A percentile compares a stretch with the other conserved stretches of the same genome.
phyloP scores from a whole-genome alignment of 768 basidiomycete genomes.

The Lactarius deliciosus region DNA sequence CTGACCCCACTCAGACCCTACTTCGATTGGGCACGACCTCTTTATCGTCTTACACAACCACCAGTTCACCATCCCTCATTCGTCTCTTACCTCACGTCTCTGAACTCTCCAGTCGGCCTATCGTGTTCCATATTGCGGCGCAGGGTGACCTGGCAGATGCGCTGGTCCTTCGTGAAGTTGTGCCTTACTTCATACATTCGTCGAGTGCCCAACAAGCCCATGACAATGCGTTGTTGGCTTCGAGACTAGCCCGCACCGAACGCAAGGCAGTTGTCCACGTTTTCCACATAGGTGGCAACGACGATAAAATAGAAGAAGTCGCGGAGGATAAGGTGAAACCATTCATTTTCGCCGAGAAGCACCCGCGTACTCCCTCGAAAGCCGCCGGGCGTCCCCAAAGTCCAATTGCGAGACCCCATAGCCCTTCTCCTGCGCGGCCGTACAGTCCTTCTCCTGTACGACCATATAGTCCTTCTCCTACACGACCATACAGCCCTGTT shows the following conservation, averaged over 20 bases:
- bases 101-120: conserved; percentile 59
- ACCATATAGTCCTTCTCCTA: conserved; percentile 15
- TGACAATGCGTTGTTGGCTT: conserved; percentile 85
- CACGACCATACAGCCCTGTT: conserved; percentile 17
- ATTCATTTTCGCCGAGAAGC: conserved; percentile 55
- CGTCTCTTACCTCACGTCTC: conserved; percentile 68
- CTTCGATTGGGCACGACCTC: conserved; percentile 44
- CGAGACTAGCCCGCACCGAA: conserved; percentile 69
- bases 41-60: conserved; percentile 62
- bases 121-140: conserved; percentile 72
- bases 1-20: conserved; percentile 60
- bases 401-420: background rate
- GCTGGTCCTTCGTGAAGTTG: conserved; percentile 71
- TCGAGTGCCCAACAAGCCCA: conserved; percentile 77
- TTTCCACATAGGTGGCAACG: conserved; percentile 54
- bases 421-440: background rate
- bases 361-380: conserved; percentile 30
- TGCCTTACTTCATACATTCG: conserved; percentile 83
- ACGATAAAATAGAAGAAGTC: conserved; percentile 49
- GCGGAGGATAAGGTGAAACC: conserved; percentile 57
- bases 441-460: conserved; percentile 10
- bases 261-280: conserved; percentile 82
- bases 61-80: conserved; percentile 51
- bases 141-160: conserved; percentile 68
- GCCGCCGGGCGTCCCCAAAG: conserved; percentile 4